Conservation (phyloP, 2,329 filamentous ascomycete genomes). For the Epichloe baconii region DNA sequence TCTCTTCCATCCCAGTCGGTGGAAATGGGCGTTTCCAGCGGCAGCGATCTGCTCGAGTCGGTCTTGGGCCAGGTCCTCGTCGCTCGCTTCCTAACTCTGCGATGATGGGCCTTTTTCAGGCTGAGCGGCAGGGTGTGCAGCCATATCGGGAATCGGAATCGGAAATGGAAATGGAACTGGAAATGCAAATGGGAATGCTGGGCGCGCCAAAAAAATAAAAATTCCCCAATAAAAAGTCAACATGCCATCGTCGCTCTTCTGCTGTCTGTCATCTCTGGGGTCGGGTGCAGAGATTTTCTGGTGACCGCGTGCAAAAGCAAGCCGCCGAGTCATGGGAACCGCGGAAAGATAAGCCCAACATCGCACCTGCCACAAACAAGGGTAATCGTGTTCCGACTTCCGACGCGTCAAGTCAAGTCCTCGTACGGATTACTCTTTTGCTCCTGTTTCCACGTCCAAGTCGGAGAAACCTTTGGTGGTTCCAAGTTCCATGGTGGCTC, state of each 20-base stretch:
- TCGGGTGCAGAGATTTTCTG: slow-evolving; percentile 1
- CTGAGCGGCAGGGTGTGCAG: background rate
- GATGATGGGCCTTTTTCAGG: background rate
- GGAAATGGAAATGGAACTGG: background rate
- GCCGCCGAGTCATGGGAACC: slow-evolving; percentile 4
- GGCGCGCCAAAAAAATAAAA: background rate
- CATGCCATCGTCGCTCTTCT: background rate
- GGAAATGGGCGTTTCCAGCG: slow-evolving; percentile 33
- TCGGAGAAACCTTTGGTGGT: too few species aligned
- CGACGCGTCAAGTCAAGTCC: background rate
- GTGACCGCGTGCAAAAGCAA: background rate
- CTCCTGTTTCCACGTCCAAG: background rate
- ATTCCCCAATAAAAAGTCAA: background rate
- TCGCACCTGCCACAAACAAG: background rate
- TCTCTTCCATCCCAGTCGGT: slow-evolving; percentile 43
- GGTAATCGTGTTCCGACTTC: background rate
- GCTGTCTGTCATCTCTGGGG: background rate
- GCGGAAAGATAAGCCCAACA: background rate
- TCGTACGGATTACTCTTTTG: background rate
- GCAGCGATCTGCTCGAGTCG: slow-evolving; percentile 28
- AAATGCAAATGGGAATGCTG: background rate
- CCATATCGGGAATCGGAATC: background rate
- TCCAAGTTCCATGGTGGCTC: background rate
- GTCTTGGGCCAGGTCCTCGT: slow-evolving; percentile 18
- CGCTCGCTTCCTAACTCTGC: slow-evolving; percentile 10